A percentile compares a stretch with the other conserved stretches of the same genome.
Conservation (phyloP, 192 early-diverging fungal genomes). For the Linnemannia schmuckeri region DNA sequence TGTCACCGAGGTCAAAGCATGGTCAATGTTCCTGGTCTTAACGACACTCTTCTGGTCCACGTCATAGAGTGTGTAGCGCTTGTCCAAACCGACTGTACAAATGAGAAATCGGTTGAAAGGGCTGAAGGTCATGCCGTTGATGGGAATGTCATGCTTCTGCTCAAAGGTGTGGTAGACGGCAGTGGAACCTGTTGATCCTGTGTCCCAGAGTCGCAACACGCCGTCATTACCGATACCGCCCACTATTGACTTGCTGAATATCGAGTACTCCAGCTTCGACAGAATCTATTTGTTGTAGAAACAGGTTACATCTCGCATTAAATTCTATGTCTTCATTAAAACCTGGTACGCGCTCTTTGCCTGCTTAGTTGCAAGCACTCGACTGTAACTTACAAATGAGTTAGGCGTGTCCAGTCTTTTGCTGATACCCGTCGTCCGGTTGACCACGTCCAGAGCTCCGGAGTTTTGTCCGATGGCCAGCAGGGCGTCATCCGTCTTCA, state of each 20-base stretch:
- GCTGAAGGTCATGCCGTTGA: slow-evolving; percentile 60
- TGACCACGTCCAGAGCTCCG: slow-evolving; percentile 33
- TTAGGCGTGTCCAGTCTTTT: slow-evolving; percentile 32
- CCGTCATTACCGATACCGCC: slow-evolving; percentile 58
- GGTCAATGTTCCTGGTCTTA: slow-evolving; percentile 52
- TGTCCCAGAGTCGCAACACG: slow-evolving; percentile 59
- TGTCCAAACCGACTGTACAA: slow-evolving; percentile 57
- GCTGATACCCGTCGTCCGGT: slow-evolving; percentile 31
- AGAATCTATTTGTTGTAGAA: slow-evolving; percentile 20
- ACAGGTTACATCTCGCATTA: neutral
- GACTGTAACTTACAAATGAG: slow-evolving; percentile 21
- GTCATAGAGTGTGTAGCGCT: slow-evolving; percentile 57
- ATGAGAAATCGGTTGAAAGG: slow-evolving; percentile 59
- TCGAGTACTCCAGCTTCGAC: slow-evolving; percentile 50
- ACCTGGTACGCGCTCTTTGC: no score
- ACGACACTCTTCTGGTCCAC: slow-evolving; percentile 57
- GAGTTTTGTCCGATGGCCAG: slow-evolving; percentile 41
- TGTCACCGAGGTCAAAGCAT: slow-evolving; percentile 49
- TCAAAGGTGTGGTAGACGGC: slow-evolving; percentile 56
- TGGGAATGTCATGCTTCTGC: slow-evolving; percentile 42
- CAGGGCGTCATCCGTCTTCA: slow-evolving; percentile 41
- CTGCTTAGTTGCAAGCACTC: neutral
- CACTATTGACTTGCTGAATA: slow-evolving; percentile 53
- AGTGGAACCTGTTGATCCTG: slow-evolving; percentile 31
- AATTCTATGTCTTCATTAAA: neutral